Conservation (phyloP, 2,329 filamentous ascomycete genomes). For the Neopestalotiopsis rosae region DNA sequence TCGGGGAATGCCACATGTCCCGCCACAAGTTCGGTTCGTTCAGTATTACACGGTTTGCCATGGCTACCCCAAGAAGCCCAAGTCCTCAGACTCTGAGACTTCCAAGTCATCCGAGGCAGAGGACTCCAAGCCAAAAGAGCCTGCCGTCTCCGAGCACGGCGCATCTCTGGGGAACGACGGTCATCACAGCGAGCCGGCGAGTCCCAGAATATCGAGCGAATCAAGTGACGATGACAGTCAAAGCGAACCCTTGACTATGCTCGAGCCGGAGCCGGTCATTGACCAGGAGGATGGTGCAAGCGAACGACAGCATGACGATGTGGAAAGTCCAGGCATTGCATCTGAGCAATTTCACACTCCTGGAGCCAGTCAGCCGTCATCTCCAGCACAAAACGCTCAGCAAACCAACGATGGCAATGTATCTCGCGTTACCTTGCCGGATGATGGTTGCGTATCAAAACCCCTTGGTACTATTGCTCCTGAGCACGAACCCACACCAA, state of each 20-base stretch:
- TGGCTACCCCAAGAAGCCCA: constrained; percentile 65
- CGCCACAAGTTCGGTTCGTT: constrained; percentile 73
- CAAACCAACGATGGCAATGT: background rate
- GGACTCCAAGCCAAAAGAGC: constrained; percentile 2
- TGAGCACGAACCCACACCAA: no score
- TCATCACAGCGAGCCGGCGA: constrained; percentile 29
- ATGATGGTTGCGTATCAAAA: no score
- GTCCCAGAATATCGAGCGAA: constrained; percentile 51
- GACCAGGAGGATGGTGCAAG: constrained; percentile 20
- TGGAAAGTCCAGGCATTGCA: constrained; percentile 33
- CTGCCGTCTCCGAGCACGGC: constrained; percentile 14
- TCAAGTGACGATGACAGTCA: constrained; percentile 51
- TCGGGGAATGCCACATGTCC: constrained; percentile 38
- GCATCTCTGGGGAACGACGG: constrained; percentile 26
- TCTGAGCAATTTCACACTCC: constrained; percentile 26
- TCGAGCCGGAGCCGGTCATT: constrained; percentile 22
- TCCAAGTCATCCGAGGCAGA: constrained; percentile 15
- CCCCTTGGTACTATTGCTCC: no score
- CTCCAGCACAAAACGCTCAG: background rate
- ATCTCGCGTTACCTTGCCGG: no score
- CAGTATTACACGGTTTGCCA: constrained; percentile 93
- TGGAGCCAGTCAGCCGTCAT: background rate
- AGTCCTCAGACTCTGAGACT: constrained; percentile 28
- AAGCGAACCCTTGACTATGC: constrained; percentile 20
- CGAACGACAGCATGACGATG: constrained; percentile 9